Evolutionary conservation across 805 yeast genomes (phyloP).

Genomic region (Barnettozyma californica): DNA sequence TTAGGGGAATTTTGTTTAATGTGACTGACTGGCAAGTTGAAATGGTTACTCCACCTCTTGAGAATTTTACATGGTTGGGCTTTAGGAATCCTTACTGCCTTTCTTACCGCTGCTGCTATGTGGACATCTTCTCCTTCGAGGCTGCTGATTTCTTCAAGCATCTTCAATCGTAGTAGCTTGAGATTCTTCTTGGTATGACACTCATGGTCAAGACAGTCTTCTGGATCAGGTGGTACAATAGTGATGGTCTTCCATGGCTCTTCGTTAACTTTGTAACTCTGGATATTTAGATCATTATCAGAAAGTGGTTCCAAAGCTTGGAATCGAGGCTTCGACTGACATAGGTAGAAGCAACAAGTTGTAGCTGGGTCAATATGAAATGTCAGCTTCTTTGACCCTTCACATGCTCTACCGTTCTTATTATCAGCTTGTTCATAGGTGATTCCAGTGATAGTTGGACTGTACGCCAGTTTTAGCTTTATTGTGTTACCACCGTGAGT

Average conservation of each 20-base stretch:
- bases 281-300: neutral
- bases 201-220: neutral
- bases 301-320: neutral
- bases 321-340: neutral
- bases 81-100: too few relatives aligned
- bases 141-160: neutral
- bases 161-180: neutral
- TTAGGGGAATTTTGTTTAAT: too few relatives aligned
- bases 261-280: neutral
- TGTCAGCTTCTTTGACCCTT: neutral
- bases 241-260: neutral
- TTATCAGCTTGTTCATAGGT: neutral
- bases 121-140: too few relatives aligned
- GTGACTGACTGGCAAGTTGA: neutral
- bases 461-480: neutral
- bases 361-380: neutral
- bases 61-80: too few relatives aligned
- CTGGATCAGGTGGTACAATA: neutral
- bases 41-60: neutral
- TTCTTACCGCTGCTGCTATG: too few relatives aligned
- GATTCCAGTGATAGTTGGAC: neutral
- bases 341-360: neutral
- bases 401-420: neutral
- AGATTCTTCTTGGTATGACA: neutral
- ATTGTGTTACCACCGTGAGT: neutral